Evolutionary conservation across 2,329 filamentous ascomycete genomes (phyloP).

Genomic region (Ceratocystis eucalypticola): DNA sequence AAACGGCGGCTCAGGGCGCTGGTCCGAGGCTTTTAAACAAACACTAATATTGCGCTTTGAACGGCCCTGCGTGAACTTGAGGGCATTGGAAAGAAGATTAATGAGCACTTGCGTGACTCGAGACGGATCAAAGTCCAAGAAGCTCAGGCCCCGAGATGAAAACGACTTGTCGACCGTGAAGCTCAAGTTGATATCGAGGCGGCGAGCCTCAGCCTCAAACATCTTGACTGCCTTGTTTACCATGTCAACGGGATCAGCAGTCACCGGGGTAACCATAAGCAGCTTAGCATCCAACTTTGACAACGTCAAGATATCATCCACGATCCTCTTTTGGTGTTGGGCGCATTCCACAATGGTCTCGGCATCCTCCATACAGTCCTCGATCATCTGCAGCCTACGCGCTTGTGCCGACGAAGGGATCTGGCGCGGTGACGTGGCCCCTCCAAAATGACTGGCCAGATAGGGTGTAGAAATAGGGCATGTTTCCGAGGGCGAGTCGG

Average conservation of each 20-base stretch:
- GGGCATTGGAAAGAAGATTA: conserved; percentile 66
- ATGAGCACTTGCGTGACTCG: conserved; percentile 67
- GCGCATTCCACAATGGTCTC: conserved; percentile 67
- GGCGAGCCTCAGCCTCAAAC: conserved; percentile 62
- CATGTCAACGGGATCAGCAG: conserved; percentile 52
- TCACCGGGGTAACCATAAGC: conserved; percentile 56
- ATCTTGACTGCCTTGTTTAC: conserved; percentile 59
- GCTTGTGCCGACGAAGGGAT: neutral
- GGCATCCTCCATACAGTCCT: conserved; percentile 54
- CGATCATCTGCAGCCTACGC: conserved; percentile 12
- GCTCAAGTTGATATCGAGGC: conserved; percentile 52
- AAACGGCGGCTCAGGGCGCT: conserved; percentile 29
- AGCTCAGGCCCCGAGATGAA: conserved; percentile 43
- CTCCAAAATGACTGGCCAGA: neutral
- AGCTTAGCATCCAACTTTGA: conserved; percentile 66
- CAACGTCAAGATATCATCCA: conserved; percentile 61
- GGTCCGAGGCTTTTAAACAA: conserved; percentile 32
- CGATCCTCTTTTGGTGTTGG: conserved; percentile 65
- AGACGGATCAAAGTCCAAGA: conserved; percentile 57
- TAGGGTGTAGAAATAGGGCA: neutral
- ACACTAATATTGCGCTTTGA: conserved; percentile 42
- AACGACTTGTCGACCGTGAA: conserved; percentile 52
- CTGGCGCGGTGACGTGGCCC: conserved; percentile 9
- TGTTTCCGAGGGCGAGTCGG: conserved; percentile 14
- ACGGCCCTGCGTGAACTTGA: conserved; percentile 63